Base-by-base conservation (phyloP, 305 asterid species). In the Fraxinus ornus region DNA sequence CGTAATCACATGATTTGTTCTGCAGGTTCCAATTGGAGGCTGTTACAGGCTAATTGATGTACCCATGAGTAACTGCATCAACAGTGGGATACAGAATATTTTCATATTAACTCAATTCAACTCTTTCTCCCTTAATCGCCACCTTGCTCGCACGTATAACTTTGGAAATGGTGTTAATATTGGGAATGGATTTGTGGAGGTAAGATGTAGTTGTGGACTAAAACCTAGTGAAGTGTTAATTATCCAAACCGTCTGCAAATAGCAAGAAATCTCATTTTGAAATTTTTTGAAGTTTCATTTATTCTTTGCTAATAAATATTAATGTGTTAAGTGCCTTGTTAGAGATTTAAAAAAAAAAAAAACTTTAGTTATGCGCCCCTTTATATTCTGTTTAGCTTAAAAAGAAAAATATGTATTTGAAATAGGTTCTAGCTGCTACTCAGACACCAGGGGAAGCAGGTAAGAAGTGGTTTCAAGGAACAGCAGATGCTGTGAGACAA, bases 141-240 rank as follows among this genome's bases (percentile, higher is more conserved):
- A 96, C 90, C 93, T 96, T 78, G 95, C 99, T 81, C 88, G 94
- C 57, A 88, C 97, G 0, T 96, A 94, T 78, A 92, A 89, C 88
- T 89, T 96, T 62, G 98, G 98, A 60, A 91, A 91, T 72, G 98
- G 98, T 9, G 86, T 93, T 74, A 93, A 81, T 85, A 94, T 94
- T n/a, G 99, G 97, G 26, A 97, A 96, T 89, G 98, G 98, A 26
- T 94, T 93, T 81, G 99, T 96, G 79, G 99, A 96, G 99, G 99
- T 94, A 81, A 86, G 90, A 64, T 37, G 41, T 32, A n/a, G 35
- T 8, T 62, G 62, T 10, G 39, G 15, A 77, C 28, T 1, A 6
- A 6, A 12, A 7, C n/a, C 2, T 77, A 41, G 8, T 12, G 72
- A 32, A 17, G 6, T 28, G 8, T 22, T 73, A 10, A 30, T 36